Evolutionary conservation across 2,329 filamentous ascomycete species (phyloP).

Genomic region (Fusarium sp.): DNA sequence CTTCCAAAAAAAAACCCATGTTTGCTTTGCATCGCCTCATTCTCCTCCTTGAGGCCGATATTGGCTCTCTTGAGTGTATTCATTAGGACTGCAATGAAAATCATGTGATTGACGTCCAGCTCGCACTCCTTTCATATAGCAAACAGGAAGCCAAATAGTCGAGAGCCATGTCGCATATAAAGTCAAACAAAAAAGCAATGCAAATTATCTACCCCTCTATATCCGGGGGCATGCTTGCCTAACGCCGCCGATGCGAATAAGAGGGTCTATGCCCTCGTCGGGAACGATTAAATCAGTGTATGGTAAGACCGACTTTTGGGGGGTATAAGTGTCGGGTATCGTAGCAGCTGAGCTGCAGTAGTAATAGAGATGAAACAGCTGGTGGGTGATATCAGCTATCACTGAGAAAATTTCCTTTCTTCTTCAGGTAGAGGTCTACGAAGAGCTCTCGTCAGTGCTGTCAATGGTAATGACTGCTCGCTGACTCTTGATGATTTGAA

Average conservation of each 20-base stretch:
- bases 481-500: slow-evolving; percentile 25
- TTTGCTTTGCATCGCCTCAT: slow-evolving; percentile 1
- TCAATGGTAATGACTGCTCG: slow-evolving; percentile 28
- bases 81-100: background rate
- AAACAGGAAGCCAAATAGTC: slow-evolving; percentile 15
- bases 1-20: slow-evolving; percentile 12
- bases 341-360: slow-evolving; percentile 37
- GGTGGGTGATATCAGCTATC: slow-evolving; percentile 7
- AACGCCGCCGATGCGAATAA: slow-evolving; percentile 40
- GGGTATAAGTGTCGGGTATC: slow-evolving; percentile 40
- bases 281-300: slow-evolving; percentile 17
- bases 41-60: background rate
- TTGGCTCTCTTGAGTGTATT: slow-evolving; percentile 1
- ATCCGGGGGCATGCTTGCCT: slow-evolving; percentile 23
- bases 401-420: slow-evolving; percentile 6
- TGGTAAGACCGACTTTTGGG: slow-evolving; percentile 5
- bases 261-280: slow-evolving; percentile 15
- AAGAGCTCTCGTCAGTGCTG: slow-evolving; percentile 39
- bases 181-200: slow-evolving; percentile 13
- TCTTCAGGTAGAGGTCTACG: slow-evolving; percentile 14
- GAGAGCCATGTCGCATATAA: slow-evolving; percentile 2
- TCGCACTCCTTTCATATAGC: slow-evolving; percentile 2
- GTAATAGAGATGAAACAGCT: slow-evolving; percentile 9
- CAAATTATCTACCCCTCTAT: slow-evolving; percentile 18
- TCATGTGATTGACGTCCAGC: background rate